A percentile compares a stretch with the other conserved stretches of the same genome.
Conservation (phyloP, 495 filamentous ascomycete genomes). For the Penicillium ochrochloron region DNA sequence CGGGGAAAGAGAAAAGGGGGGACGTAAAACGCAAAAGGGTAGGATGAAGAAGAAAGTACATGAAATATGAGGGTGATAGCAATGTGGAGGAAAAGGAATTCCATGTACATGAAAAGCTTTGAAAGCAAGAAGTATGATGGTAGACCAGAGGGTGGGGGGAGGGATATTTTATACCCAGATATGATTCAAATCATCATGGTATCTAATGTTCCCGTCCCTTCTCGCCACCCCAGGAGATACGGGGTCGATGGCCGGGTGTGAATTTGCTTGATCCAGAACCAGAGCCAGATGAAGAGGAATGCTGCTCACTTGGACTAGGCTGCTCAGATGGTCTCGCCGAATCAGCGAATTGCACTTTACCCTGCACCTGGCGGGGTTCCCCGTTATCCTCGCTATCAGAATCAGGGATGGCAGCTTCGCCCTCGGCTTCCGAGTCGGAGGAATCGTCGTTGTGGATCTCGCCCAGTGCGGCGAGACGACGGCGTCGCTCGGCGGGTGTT, state of each 20-base stretch:
- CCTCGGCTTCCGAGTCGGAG: conserved; percentile 67
- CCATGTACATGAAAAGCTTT: conserved; percentile 1
- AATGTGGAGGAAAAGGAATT: not conserved
- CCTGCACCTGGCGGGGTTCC: conserved; percentile 25
- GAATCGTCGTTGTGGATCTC: conserved; percentile 55
- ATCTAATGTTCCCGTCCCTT: conserved; percentile 30
- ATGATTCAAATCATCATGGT: not conserved
- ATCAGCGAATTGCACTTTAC: conserved; percentile 44
- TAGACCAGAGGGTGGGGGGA: not conserved
- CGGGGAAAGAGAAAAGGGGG: not conserved
- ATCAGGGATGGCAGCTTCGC: conserved; percentile 42
- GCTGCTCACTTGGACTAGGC: conserved; percentile 15
- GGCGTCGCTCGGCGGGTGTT: conserved; percentile 79
- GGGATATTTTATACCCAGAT: not conserved
- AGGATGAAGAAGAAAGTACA: conserved; percentile 3
- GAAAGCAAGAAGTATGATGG: not conserved
- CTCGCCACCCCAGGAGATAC: conserved; percentile 36
- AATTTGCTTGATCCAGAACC: conserved; percentile 21
- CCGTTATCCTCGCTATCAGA: conserved; percentile 40
- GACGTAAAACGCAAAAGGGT: conserved; percentile 3
- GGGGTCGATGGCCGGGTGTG: conserved; percentile 26
- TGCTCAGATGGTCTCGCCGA: conserved; percentile 29
- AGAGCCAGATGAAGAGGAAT: conserved; percentile 29
- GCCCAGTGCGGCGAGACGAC: conserved; percentile 86
- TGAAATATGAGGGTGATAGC: not conserved